Evolutionary conservation across 371 early-diverging fungal genomes (phyloP).

Genomic region (Actinomucor elegans): DNA sequence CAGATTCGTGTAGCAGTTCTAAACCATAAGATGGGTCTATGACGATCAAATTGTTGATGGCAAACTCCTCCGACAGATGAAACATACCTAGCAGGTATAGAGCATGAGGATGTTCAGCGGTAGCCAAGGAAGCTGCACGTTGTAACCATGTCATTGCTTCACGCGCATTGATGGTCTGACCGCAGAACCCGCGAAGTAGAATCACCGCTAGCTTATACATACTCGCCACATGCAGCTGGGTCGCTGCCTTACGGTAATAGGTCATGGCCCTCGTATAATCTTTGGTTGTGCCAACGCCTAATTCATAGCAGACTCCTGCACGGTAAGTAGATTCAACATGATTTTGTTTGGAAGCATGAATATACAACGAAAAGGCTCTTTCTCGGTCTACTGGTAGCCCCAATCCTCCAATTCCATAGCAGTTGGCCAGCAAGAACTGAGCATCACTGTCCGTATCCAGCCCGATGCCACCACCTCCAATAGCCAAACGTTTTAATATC

Average conservation of each 20-base stretch:
- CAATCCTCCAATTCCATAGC: constrained; percentile 74
- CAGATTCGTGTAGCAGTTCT: constrained; percentile 84
- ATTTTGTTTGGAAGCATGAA: constrained; percentile 88
- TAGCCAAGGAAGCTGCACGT: constrained; percentile 81
- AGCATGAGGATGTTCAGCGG: constrained; percentile 74
- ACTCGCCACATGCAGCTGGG: constrained; percentile 84
- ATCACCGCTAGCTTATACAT: constrained; percentile 95
- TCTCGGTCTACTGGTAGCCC: constrained; percentile 80
- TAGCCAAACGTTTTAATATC: constrained; percentile 67
- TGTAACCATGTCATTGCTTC: constrained; percentile 93
- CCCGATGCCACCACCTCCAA: constrained; percentile 54
- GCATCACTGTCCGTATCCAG: constrained; percentile 75
- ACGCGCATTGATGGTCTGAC: constrained; percentile 71
- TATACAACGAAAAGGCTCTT: constrained; percentile 84
- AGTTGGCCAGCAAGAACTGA: constrained; percentile 87
- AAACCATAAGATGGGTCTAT: constrained; percentile 80
- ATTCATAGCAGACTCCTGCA: constrained; percentile 91
- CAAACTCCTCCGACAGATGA: constrained; percentile 69
- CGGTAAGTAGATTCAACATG: constrained; percentile 91
- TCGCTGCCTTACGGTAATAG: constrained; percentile 92
- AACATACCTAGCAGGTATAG: constrained; percentile 86
- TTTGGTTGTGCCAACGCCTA: constrained; percentile 86
- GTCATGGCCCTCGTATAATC: constrained; percentile 79
- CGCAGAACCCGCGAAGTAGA: constrained; percentile 75
- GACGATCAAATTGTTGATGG: constrained; percentile 62